Conservation (phyloP, 768 basidiomycete species). For the Tulasnella sp. region DNA sequence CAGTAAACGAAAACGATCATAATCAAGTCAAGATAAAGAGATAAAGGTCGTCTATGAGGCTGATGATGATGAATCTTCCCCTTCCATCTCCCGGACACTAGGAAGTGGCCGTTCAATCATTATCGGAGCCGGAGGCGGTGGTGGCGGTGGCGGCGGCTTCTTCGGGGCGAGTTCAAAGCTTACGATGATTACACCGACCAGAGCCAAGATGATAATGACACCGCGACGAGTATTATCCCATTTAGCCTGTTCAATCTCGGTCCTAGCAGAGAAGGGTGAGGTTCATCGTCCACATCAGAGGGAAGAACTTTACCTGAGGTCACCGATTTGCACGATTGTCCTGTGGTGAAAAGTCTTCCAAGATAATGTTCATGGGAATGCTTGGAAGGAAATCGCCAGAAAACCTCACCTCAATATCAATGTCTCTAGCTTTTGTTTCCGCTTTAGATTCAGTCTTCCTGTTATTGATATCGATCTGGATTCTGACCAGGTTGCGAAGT, state of each 20-base stretch:
- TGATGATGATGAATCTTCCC: constrained; percentile 2
- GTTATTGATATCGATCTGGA: constrained; percentile 95
- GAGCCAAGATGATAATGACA: constrained; percentile 48
- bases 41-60: neutral
- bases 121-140: constrained; percentile 34
- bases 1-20: neutral
- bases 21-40: neutral
- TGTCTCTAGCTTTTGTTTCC: constrained; percentile 82
- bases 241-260: constrained; percentile 80
- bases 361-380: neutral
- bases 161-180: constrained; percentile 62
- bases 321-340: constrained; percentile 71
- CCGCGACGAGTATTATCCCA: constrained; percentile 89
- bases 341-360: constrained; percentile 74
- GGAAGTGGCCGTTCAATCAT: constrained; percentile 21
- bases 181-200: constrained; percentile 54
- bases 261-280: constrained; percentile 40
- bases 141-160: constrained; percentile 42
- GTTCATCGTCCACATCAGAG: neutral
- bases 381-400: neutral
- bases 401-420: constrained; percentile 71
- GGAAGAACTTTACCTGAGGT: constrained; percentile 54
- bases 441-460: constrained; percentile 87
- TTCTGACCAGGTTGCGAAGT: constrained; percentile 53
- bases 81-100: constrained; percentile 24